A percentile compares a stretch with the other conserved stretches of the same genome.
These are phyloP conservation scores for Seiridium cupressi DNA, from an alignment of 2,329 filamentous ascomycete genomes.

Conservation along the genomic window DNA sequence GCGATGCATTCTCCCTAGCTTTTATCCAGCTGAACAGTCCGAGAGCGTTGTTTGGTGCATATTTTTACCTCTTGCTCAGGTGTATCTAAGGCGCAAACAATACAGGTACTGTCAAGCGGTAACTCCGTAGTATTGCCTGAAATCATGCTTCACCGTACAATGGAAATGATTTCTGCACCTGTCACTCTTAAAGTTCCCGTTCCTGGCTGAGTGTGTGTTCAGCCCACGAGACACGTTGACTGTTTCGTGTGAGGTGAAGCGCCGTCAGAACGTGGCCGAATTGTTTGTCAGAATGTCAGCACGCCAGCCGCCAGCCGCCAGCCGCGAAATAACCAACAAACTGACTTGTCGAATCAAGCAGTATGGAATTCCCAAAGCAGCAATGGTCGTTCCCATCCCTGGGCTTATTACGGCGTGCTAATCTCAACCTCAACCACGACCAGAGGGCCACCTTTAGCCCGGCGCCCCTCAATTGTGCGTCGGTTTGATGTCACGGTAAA, in stretches of 20 bases:
- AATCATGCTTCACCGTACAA: too few species aligned
- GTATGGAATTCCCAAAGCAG: background rate
- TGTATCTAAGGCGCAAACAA: background rate
- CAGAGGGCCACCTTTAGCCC: background rate
- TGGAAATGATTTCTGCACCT: too few species aligned
- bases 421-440: background rate
- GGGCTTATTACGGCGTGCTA: background rate
- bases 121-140: too few species aligned
- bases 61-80: too few species aligned
- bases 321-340: background rate
- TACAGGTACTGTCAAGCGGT: background rate
- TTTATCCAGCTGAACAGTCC: too few species aligned
- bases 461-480: background rate
- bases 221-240: too few species aligned
- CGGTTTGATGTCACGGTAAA: too few species aligned
- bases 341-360: background rate
- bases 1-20: too few species aligned
- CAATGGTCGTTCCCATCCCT: background rate
- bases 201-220: too few species aligned
- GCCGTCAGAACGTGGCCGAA: background rate
- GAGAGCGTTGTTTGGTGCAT: too few species aligned
- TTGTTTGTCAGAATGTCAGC: background rate
- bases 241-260: background rate
- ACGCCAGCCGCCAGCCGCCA: background rate
- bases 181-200: too few species aligned